Evolutionary conservation across 106 monocot species (phyloP).

Genomic region (Posidonia australis): DNA sequence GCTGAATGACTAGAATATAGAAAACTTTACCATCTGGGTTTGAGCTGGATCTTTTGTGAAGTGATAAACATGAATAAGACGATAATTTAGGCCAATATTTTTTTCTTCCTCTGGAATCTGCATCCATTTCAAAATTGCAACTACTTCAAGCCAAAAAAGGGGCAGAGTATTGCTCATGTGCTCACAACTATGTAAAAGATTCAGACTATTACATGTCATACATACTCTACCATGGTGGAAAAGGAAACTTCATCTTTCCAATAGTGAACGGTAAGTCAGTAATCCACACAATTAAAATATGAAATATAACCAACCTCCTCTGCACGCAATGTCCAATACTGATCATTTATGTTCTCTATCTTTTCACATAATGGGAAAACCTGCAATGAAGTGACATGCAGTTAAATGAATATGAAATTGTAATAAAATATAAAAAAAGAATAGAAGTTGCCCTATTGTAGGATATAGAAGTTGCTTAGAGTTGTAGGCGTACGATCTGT

Average conservation of each 20-base stretch:
- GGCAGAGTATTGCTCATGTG: background rate
- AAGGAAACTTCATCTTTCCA: too few species aligned
- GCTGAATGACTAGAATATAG: too few species aligned
- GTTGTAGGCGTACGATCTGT: too few species aligned
- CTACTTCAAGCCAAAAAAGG: background rate
- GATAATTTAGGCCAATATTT: constrained; percentile 51
- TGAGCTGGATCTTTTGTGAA: constrained; percentile 66
- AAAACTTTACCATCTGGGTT: constrained; percentile 54
- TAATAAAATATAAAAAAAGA: too few species aligned
- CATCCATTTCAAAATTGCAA: background rate
- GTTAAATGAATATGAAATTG: too few species aligned
- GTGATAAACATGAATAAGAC: constrained; percentile 79
- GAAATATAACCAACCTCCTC: constrained; percentile 78
- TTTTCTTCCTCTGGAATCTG: constrained; percentile 80
- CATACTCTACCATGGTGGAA: too few species aligned
- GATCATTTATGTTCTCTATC: constrained; percentile 98
- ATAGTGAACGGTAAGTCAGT: too few species aligned
- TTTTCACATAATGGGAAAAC: constrained; percentile 76
- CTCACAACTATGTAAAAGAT: too few species aligned
- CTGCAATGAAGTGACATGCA: constrained; percentile 18
- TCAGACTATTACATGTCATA: too few species aligned
- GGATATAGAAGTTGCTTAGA: too few species aligned
- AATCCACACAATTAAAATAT: too few species aligned
- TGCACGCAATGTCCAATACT: constrained; percentile 92
- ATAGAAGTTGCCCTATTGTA: too few species aligned